phyloP scores from a whole-genome alignment of 225 moss, liverwort and hornwort genomes.

The Physcomitrium patens region DNA sequence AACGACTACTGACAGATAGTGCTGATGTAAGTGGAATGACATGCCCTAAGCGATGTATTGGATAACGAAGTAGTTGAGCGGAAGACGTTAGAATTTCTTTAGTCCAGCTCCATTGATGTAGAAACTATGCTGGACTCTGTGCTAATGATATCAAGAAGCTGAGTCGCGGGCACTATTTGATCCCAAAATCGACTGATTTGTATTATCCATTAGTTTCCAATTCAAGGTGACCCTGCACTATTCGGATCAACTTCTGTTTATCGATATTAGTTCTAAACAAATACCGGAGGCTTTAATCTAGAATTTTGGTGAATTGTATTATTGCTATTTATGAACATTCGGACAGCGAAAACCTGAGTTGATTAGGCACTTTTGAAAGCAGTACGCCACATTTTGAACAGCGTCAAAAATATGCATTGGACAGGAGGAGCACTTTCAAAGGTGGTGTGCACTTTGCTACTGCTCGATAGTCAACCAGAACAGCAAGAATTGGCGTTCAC shows the following conservation, averaged over 20 bases:
- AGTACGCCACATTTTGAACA: conserved; percentile 46
- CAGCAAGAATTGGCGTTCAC: conserved; percentile 41
- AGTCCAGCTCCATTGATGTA: conserved; percentile 41
- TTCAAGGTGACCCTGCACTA: background rate
- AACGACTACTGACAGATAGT: background rate
- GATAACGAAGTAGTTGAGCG: conserved; percentile 21
- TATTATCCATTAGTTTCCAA: background rate
- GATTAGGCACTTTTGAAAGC: conserved; percentile 38
- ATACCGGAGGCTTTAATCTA: too few species aligned
- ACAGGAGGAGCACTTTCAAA: conserved; percentile 70
- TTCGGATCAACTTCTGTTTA: background rate
- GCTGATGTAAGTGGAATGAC: background rate
- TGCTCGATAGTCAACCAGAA: conserved; percentile 53
- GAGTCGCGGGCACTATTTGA: conserved; percentile 33
- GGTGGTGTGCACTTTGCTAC: conserved; percentile 58
- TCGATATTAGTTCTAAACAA: background rate
- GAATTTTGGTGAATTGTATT: background rate
- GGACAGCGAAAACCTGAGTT: conserved; percentile 33
- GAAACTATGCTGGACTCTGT: conserved; percentile 34
- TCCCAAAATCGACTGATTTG: background rate
- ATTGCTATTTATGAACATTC: conserved; percentile 16
- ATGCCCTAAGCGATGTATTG: conserved; percentile 38
- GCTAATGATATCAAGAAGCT: conserved; percentile 37
- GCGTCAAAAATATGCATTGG: conserved; percentile 65
- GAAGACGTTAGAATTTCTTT: conserved; percentile 29